These are phyloP conservation scores for Hibiscus trionum DNA, from an alignment of 345 rosid species.

Conservation along the genomic window DNA sequence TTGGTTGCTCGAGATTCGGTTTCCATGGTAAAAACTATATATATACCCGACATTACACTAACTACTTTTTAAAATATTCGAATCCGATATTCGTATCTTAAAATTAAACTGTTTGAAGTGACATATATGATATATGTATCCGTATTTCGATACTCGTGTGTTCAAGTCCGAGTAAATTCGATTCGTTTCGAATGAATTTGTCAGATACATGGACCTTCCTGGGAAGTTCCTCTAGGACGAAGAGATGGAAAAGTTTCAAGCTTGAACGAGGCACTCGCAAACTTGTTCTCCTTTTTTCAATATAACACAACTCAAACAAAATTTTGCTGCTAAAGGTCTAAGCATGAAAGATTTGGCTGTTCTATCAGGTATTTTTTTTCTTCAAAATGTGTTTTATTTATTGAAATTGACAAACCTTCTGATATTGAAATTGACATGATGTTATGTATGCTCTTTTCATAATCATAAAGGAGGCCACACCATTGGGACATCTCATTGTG, in stretches of 20 bases:
- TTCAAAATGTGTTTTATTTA: too few species aligned
- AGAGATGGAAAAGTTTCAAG: constrained; percentile 56
- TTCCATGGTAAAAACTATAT: constrained; percentile 18
- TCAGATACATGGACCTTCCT: constrained; percentile 51
- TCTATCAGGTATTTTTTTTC: constrained; percentile 32
- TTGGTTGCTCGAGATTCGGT: constrained; percentile 45
- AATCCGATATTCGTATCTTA: neutral
- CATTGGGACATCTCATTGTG: constrained; percentile 46
- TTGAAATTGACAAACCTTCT: too few species aligned
- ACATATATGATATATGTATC: too few species aligned
- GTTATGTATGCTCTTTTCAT: neutral
- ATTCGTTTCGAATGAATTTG: neutral
- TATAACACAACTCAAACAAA: constrained; percentile 24
- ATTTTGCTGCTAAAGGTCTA: constrained; percentile 36
- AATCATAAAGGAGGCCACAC: constrained; percentile 28
- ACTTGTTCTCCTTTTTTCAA: constrained; percentile 29
- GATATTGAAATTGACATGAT: too few species aligned
- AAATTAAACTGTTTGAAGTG: too few species aligned
- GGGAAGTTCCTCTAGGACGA: constrained; percentile 51
- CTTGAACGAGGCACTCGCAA: constrained; percentile 15
- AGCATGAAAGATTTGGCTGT: constrained; percentile 45
- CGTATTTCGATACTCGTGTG: too few species aligned
- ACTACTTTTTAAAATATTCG: too few species aligned
- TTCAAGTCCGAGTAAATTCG: neutral
- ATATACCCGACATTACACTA: too few species aligned